Percentiles rank a stretch among this genome's conserved stretches.
Conservation (phyloP, 2,329 filamentous ascomycete species). For the Neopestalotiopsis sp. region DNA sequence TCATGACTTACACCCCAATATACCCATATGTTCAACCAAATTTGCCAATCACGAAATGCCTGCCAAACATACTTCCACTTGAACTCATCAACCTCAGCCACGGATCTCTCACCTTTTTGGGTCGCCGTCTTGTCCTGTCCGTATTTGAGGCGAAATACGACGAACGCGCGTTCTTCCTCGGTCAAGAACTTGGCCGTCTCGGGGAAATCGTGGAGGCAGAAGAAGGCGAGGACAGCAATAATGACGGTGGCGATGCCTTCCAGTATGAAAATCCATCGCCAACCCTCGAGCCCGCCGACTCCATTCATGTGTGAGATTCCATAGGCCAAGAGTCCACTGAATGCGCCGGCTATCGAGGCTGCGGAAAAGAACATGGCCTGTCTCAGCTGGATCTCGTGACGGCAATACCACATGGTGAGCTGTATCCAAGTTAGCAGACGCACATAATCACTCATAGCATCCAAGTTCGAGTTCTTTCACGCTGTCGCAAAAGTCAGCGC, state of each 20-base stretch:
- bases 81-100: slow-evolving; percentile 76
- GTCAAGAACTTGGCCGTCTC: slow-evolving; percentile 78
- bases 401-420: slow-evolving; percentile 64
- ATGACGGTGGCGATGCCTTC: slow-evolving; percentile 71
- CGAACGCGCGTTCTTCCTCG: slow-evolving; percentile 72
- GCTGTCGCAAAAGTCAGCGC: neutral
- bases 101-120: slow-evolving; percentile 30
- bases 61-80: slow-evolving; percentile 76
- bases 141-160: slow-evolving; percentile 71
- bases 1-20: slow-evolving; percentile 64
- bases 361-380: slow-evolving; percentile 83
- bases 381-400: slow-evolving; percentile 60
- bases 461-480: neutral
- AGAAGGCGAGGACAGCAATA: slow-evolving; percentile 71
- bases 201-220: slow-evolving; percentile 80
- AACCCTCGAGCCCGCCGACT: slow-evolving; percentile 62
- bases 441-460: neutral
- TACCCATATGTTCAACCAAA: slow-evolving; percentile 64
- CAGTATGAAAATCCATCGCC: slow-evolving; percentile 72
- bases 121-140: slow-evolving; percentile 64
- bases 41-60: slow-evolving; percentile 82
- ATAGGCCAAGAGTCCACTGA: slow-evolving; percentile 74
- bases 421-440: neutral
- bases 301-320: slow-evolving; percentile 75
- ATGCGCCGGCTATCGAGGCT: slow-evolving; percentile 79